Evolutionary conservation across 352 stramenopile genomes (phyloP).

Genomic region (Phytophthora kernoviae): DNA sequence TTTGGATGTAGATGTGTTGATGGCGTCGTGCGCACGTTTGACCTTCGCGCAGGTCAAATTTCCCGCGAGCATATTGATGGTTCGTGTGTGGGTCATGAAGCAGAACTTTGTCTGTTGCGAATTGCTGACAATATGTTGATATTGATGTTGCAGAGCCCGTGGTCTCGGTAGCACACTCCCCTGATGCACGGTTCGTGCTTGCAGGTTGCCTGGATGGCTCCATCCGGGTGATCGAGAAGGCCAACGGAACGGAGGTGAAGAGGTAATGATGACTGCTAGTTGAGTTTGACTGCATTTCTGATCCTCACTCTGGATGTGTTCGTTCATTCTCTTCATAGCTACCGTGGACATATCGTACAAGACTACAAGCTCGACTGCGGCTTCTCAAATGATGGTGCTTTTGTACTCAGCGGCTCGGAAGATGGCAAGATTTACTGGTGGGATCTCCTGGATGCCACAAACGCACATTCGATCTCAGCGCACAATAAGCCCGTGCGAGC

Average conservation of each 20-base stretch:
- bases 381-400: constrained; percentile 70
- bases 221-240: constrained; percentile 78
- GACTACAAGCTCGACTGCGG: constrained; percentile 74
- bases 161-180: constrained; percentile 73
- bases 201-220: constrained; percentile 76
- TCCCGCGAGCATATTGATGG: constrained; percentile 78
- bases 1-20: constrained; percentile 71
- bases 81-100: constrained; percentile 14
- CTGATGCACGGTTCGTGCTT: constrained; percentile 78
- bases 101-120: neutral
- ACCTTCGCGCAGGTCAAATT: constrained; percentile 73
- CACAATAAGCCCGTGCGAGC: constrained; percentile 71
- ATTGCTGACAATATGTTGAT: constrained; percentile 2
- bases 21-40: constrained; percentile 83
- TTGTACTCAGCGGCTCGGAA: constrained; percentile 78
- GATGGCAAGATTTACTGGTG: constrained; percentile 71
- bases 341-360: constrained; percentile 63
- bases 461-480: constrained; percentile 48
- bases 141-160: constrained; percentile 62
- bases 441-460: constrained; percentile 53
- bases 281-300: neutral
- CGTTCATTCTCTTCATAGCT: constrained; percentile 32
- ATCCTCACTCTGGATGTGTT: constrained; percentile 7
- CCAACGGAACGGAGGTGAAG: constrained; percentile 68
- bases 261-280: constrained; percentile 34